Evolutionary conservation across 768 basidiomycete genomes (phyloP).

Genomic region (Crepidotus variabilis): DNA sequence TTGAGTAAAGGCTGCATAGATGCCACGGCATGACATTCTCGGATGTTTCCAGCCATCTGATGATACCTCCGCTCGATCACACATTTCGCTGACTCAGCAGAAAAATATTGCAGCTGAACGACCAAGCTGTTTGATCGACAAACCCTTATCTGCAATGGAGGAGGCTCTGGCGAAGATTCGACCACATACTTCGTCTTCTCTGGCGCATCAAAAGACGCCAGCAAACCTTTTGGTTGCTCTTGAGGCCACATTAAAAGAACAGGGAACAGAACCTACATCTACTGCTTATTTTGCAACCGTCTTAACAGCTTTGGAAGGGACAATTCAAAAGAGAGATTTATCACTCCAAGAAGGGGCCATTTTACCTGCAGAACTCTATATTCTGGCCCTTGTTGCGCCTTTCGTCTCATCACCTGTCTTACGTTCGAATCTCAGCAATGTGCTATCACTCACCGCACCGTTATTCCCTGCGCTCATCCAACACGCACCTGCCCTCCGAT

Average conservation of each 20-base stretch:
- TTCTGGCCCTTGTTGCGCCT: slow-evolving; percentile 73
- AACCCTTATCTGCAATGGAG: slow-evolving; percentile 53
- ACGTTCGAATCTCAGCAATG: slow-evolving; percentile 65
- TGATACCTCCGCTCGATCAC: background rate
- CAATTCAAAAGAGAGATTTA: slow-evolving; percentile 56
- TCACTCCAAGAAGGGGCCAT: slow-evolving; percentile 63
- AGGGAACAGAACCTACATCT: slow-evolving; percentile 60
- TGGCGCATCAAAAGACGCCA: slow-evolving; percentile 87
- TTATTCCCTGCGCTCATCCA: slow-evolving; percentile 64
- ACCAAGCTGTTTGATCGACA: background rate
- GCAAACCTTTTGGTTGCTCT: slow-evolving; percentile 82
- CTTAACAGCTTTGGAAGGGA: slow-evolving; percentile 78
- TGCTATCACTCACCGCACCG: slow-evolving; percentile 73
- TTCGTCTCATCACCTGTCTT: slow-evolving; percentile 81
- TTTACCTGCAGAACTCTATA: slow-evolving; percentile 81
- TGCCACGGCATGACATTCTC: background rate
- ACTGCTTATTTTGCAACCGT: slow-evolving; percentile 96
- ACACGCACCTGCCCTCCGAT: slow-evolving; percentile 80
- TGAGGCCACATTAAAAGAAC: slow-evolving; percentile 75
- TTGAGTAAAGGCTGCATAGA: background rate
- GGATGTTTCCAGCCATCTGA: background rate
- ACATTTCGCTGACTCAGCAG: slow-evolving; percentile 16
- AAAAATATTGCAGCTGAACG: background rate
- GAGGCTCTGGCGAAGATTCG: slow-evolving; percentile 78
- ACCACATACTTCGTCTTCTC: slow-evolving; percentile 73